phyloP scores from a whole-genome alignment of 495 filamentous ascomycete genomes.

The Penicillium verhagenii region DNA sequence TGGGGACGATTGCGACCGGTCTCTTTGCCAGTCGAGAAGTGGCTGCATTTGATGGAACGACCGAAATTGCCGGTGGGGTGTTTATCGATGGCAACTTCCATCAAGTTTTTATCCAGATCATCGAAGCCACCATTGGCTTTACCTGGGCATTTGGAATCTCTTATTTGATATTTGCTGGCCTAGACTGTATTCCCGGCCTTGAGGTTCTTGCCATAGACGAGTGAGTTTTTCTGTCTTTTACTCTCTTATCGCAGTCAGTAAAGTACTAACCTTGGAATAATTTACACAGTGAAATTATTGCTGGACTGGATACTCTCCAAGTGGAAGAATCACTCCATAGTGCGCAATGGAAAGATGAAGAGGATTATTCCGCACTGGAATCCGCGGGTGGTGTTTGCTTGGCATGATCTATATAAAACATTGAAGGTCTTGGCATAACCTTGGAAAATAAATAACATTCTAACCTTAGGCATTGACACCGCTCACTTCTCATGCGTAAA shows the following conservation, averaged over 20 bases:
- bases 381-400: neutral
- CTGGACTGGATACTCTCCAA: conserved; percentile 23
- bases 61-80: conserved; percentile 35
- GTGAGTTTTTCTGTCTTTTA: conserved; percentile 15
- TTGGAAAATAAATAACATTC: too few species aligned
- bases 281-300: neutral
- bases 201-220: conserved; percentile 33
- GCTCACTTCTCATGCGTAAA: too few species aligned
- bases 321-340: conserved; percentile 47
- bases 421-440: too few species aligned
- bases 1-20: conserved; percentile 38
- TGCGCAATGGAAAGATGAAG: conserved; percentile 37
- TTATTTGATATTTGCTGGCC: conserved; percentile 27
- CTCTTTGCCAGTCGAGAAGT: conserved; percentile 39
- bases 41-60: conserved; percentile 41
- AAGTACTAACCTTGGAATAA: neutral
- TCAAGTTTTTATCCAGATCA: conserved; percentile 53
- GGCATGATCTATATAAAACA: too few species aligned
- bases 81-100: conserved; percentile 52
- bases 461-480: too few species aligned
- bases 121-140: conserved; percentile 42
- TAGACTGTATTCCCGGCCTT: conserved; percentile 35
- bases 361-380: conserved; percentile 31
- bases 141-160: conserved; percentile 35
- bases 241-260: too few species aligned